Evolutionary conservation across 305 asterid species (phyloP).

Genomic region (Fraxinus albicans): DNA sequence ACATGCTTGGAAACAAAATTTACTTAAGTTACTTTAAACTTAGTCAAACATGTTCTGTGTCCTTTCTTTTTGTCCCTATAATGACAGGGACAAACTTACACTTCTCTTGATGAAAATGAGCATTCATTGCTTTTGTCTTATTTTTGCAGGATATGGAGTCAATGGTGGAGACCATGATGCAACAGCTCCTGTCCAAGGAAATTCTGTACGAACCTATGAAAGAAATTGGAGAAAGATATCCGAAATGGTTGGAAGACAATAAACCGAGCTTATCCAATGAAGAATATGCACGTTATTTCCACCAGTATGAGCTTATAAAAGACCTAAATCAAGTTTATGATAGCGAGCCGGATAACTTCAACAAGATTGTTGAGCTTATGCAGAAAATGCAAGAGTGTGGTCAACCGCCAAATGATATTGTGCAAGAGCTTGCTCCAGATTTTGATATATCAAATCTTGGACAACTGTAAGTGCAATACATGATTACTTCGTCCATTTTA

Average conservation of each 20-base stretch:
- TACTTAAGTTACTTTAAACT: not conserved
- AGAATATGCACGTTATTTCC: conserved; percentile 60
- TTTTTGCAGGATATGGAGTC: conserved; percentile 83
- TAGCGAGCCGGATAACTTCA: conserved; percentile 78
- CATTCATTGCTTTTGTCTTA: not conserved
- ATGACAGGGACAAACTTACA: not conserved
- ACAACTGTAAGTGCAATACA: conserved; percentile 60
- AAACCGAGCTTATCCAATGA: conserved; percentile 62
- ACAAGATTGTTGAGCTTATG: conserved; percentile 94
- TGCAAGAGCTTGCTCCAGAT: conserved; percentile 85
- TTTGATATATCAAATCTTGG: conserved; percentile 74
- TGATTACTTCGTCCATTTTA: not conserved
- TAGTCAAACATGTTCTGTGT: not conserved
- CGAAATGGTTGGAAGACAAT: conserved; percentile 86
- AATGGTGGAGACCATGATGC: conserved; percentile 97
- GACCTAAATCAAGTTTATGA: conserved; percentile 71
- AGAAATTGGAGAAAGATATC: conserved; percentile 93
- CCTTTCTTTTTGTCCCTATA: not conserved
- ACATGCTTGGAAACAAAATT: not conserved
- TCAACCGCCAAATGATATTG: conserved; percentile 92
- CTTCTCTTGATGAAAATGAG: not conserved
- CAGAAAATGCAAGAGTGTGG: conserved; percentile 99
- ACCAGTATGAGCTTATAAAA: conserved; percentile 64
- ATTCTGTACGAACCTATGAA: conserved; percentile 95
- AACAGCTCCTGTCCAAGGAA: conserved; percentile 91